Conservation (phyloP, 495 filamentous ascomycete genomes). For the Penicillium lividum region DNA sequence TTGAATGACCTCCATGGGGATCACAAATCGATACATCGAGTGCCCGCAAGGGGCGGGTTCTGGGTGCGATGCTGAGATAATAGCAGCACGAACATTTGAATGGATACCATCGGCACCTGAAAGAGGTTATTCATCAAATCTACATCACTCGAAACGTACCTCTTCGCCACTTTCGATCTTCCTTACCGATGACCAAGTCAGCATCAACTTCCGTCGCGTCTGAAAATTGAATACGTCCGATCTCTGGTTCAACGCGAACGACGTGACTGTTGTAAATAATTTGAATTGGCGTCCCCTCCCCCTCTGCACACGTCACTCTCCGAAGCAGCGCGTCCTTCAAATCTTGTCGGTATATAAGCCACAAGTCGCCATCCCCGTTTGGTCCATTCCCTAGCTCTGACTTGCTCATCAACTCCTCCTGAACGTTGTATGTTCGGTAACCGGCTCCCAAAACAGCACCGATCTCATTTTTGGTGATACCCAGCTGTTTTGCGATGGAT, state of each 20-base stretch:
- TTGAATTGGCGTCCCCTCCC: slow-evolving; percentile 3
- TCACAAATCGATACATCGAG: slow-evolving; percentile 11
- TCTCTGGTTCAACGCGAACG: slow-evolving; percentile 9
- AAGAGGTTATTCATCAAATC: not conserved
- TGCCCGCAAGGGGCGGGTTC: slow-evolving; percentile 6
- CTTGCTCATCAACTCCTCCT: slow-evolving; percentile 6
- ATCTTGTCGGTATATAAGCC: slow-evolving; percentile 12
- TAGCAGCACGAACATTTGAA: slow-evolving; percentile 7
- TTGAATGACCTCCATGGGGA: slow-evolving; percentile 12
- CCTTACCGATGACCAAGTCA: slow-evolving; percentile 12
- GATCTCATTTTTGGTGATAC: slow-evolving; percentile 9
- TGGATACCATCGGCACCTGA: slow-evolving; percentile 9
- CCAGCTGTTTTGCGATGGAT: slow-evolving; percentile 9
- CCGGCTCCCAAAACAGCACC: slow-evolving; percentile 1
- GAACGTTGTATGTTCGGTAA: slow-evolving; percentile 11
- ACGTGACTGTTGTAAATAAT: slow-evolving; percentile 4
- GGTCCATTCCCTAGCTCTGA: not conserved
- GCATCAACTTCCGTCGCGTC: not conserved
- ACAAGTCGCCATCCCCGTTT: slow-evolving; percentile 8
- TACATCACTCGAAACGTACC: too few relatives aligned
- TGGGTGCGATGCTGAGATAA: slow-evolving; percentile 11
- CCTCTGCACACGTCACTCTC: slow-evolving; percentile 1
- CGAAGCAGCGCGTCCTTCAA: slow-evolving; percentile 10
- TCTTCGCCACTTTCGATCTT: too few relatives aligned
- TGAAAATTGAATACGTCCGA: slow-evolving; percentile 8